Evolutionary conservation across 139 green algal species (phyloP).

Genomic region (Deuterostichococcus epilithicus): DNA sequence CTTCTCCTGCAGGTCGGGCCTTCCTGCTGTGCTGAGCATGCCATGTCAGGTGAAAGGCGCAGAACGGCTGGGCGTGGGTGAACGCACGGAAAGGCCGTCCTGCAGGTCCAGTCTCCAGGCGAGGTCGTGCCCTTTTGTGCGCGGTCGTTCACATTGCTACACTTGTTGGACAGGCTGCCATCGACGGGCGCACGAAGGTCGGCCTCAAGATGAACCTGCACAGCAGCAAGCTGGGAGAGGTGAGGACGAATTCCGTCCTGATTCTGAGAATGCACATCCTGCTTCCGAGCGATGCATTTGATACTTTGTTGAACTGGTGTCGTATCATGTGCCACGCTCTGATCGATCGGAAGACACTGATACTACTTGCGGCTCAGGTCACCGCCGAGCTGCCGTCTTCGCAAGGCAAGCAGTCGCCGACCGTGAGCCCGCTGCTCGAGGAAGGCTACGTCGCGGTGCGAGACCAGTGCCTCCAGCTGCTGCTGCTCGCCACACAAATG

Average conservation of each 20-base stretch:
- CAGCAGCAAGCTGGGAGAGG: slow-evolving; percentile 9
- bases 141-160: not conserved
- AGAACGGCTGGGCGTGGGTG: too few species aligned
- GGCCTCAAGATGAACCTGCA: slow-evolving; percentile 41
- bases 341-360: not conserved
- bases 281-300: not conserved
- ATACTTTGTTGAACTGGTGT: not conserved
- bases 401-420: slow-evolving; percentile 23
- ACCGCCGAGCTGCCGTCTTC: slow-evolving; percentile 17
- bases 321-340: not conserved
- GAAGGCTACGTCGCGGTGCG: slow-evolving; percentile 18
- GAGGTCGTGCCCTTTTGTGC: too few species aligned
- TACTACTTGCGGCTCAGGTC: slow-evolving; percentile 7
- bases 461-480: too few species aligned
- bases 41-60: not conserved
- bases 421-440: slow-evolving; percentile 19
- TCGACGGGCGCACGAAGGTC: slow-evolving; percentile 27
- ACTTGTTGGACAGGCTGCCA: slow-evolving; percentile 3
- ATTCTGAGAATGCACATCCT: too few species aligned
- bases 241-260: too few species aligned
- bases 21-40: not conserved
- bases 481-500: not conserved
- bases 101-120: too few species aligned
- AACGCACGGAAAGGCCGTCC: too few species aligned
- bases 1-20: slow-evolving; percentile 23